Percentiles rank a stretch among this genome's conserved stretches.
Conservation (phyloP, 2,329 filamentous ascomycete species). For the Cladobotryum protrusum region DNA sequence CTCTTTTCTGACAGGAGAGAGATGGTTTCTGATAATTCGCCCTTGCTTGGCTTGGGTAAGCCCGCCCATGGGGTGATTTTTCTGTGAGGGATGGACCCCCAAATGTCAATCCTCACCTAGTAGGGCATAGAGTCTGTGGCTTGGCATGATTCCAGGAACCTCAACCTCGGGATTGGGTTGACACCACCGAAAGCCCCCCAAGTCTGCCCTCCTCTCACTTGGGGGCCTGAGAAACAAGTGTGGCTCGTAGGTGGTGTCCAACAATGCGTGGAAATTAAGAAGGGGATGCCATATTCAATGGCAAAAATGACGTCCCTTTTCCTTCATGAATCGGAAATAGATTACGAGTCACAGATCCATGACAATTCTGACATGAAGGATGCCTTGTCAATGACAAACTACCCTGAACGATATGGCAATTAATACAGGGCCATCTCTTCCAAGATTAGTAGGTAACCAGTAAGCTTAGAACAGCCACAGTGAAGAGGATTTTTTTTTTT, state of each 20-base stretch:
- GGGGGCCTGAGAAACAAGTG: neutral
- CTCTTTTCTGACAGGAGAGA: too few species aligned
- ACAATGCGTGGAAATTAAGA: constrained; percentile 9
- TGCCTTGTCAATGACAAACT: too few species aligned
- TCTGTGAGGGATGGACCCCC: too few species aligned
- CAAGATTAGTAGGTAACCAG: neutral
- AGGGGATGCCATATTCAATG: neutral
- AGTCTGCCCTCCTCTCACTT: constrained; percentile 5
- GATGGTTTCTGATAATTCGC: too few species aligned
- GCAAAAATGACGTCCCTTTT: too few species aligned
- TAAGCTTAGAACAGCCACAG: neutral
- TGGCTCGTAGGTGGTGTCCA: too few species aligned
- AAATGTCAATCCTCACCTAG: neutral
- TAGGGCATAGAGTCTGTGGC: neutral
- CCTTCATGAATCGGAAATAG: too few species aligned
- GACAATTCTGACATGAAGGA: too few species aligned
- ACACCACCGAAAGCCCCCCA: constrained; percentile 1
- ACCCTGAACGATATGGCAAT: too few species aligned
- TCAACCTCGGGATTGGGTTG: constrained; percentile 6
- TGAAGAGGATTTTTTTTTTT: neutral
- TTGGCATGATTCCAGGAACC: constrained; percentile 4
- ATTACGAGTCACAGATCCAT: too few species aligned
- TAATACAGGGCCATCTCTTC: neutral
- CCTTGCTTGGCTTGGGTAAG: too few species aligned
- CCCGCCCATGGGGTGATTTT: too few species aligned